Evolutionary conservation across 331 rosid genomes (phyloP), one percentile per base, ranked within the genome.

Genomic region (Dryas integrifolia): DNA sequence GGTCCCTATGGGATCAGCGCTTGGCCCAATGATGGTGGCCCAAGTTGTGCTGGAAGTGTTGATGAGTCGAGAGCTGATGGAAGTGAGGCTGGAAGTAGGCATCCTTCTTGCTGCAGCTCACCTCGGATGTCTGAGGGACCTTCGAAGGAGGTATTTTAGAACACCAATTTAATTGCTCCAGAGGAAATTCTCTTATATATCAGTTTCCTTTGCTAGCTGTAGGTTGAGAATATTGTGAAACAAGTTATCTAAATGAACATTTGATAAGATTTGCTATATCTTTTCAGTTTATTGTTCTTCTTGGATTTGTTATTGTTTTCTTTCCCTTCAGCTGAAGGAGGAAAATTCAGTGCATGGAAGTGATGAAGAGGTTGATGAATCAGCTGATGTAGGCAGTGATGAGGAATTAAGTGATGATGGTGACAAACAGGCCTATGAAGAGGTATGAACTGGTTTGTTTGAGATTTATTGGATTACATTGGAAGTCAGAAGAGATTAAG

Each of bases 1-100:
- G 99, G 99, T 69, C 86, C 88, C 45, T 95, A 92, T 45, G 99
- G 99, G 72, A 83, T 95, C 82, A 92, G 96, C 52, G 98, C 99
- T 72, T 95, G 97, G 99, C 99, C 97, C 35, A 84, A 79, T 62
- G 97, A 87, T 81, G 97, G 97, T 60, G 98, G 96, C 49, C 85
- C 99, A 15, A 95, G 99, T 80, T 82, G 18, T 72, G 93, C 96
- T 11, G 99, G 97, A 78, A 95, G 99, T 75, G 84, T 88, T 38
- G 99, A 95, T 12, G 98, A 88, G 86, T 88, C 93, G 1, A 88
- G 88, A 85, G 93, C 90, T 35, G 98, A 95, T 72, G 92, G 88
- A 52, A 85, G 83, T 43, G 99, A 95, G 48, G 86, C 88, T 46
- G 96, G 90, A 49, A 92, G 97, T 74, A 92, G 87, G 75, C 81